Base-by-base conservation (phyloP, 352 stramenopile species). In the Phytophthora tubulina region DNA sequence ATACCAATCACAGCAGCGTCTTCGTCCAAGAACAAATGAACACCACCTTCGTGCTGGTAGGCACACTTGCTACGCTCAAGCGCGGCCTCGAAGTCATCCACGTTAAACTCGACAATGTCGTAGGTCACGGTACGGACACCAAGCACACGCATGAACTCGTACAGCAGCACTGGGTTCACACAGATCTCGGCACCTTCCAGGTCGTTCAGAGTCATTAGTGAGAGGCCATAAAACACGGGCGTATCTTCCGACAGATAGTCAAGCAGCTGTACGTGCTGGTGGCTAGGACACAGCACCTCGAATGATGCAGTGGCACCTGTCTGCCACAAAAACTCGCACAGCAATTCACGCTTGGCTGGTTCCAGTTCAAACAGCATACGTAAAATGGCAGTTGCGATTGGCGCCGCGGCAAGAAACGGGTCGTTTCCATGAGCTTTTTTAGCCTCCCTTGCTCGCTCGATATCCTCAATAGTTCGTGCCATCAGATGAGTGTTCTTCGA, bases 401-500 rank as follows among this genome's bases (percentile, higher is more conserved):
- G 70, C 2, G 56, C 71, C 2, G 88, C 86, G 3, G 84, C 82
- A 39, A 75, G 56, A 65, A 86, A 95, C 21, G 83, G 76, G 42
- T 90, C 79, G 35, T 63, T 77, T 4, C 71, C 64, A 4, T 63
- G n/a, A 14, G 39, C 46, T 48, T 62, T 36, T 27, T 50, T 55
- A 1, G 62, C 63, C 13, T 55, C 54, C 48, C 70, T 74, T 7
- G 76, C 72, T 1, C 51, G 45, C 9, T 86, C 74, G 33, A 95
- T 77, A 54, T 94, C 85, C 0, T 89, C 77, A 1, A 82, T 11
- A 5, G 69, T 85, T 32, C 70, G 58, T 7, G 81, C 82, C 6
- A 92, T 32, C 50, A 95, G 63, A 72, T 95, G 88, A 27, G 86
- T 93, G 66, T 94, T 95, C 76, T 95, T 95, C 38, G 88, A 95